These are phyloP conservation scores for Silene vulgaris DNA, from an alignment of 179 eudicot species.

Conservation along the genomic window DNA sequence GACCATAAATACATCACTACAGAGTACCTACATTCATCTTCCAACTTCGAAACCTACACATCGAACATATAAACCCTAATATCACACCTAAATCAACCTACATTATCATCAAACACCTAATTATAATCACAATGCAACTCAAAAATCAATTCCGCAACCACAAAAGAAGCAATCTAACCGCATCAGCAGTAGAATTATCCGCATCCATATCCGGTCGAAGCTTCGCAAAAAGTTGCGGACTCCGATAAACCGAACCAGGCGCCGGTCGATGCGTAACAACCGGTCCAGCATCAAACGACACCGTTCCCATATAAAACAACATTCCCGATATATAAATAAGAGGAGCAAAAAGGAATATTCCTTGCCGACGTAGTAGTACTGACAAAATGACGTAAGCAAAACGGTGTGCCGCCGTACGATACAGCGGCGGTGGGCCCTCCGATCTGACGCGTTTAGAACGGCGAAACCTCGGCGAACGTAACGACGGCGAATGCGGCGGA, in stretches of 20 bases:
- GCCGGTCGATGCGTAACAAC: slow-evolving; percentile 49
- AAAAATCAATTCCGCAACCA: neutral
- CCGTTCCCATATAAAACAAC: slow-evolving; percentile 85
- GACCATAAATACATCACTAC: too few relatives aligned
- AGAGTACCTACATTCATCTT: too few relatives aligned
- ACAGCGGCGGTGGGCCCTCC: slow-evolving; percentile 22
- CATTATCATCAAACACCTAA: neutral
- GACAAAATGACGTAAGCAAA: slow-evolving; percentile 61
- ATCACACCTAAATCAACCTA: neutral
- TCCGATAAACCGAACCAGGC: slow-evolving; percentile 73
- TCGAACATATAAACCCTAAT: neutral
- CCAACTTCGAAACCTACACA: too few relatives aligned
- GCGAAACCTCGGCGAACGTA: slow-evolving; percentile 59
- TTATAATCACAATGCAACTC: neutral
- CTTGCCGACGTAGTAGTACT: slow-evolving; percentile 67
- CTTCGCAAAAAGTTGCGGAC: slow-evolving; percentile 74
- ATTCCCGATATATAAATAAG: slow-evolving; percentile 73
- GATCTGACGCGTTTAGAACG: slow-evolving; percentile 39
- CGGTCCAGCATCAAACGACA: slow-evolving; percentile 74
- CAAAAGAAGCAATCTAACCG: slow-evolving; percentile 39
- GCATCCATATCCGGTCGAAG: slow-evolving; percentile 72
- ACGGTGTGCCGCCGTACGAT: slow-evolving; percentile 55
- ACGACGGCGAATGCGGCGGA: slow-evolving; percentile 64
- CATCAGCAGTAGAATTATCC: slow-evolving; percentile 70
- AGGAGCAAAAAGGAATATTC: slow-evolving; percentile 83